These are phyloP conservation scores for Liquidambar formosana DNA, from an alignment of 164 flowering plant genomes.

Conservation along the genomic window DNA sequence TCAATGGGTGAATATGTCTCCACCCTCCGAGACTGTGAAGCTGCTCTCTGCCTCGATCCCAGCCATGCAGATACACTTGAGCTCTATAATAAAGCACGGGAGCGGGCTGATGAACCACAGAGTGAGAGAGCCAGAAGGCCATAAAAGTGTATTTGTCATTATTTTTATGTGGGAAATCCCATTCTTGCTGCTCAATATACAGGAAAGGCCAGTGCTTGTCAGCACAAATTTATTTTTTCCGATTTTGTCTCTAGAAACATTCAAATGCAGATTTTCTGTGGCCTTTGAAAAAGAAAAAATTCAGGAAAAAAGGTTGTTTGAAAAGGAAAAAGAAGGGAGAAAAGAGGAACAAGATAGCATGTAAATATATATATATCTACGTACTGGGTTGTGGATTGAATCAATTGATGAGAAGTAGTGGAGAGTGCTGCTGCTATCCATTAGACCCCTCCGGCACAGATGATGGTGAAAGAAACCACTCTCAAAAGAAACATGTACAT, in stretches of 20 bases:
- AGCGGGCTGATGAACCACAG: slow-evolving; percentile 29
- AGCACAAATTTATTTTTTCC: slow-evolving; percentile 7
- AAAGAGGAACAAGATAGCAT: slow-evolving; percentile 11
- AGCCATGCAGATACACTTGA: slow-evolving; percentile 60
- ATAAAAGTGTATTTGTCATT: not conserved
- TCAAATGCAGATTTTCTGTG: slow-evolving; percentile 9
- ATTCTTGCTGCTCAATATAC: slow-evolving; percentile 10
- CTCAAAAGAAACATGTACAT: slow-evolving; percentile 17
- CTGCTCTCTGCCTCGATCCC: slow-evolving; percentile 89
- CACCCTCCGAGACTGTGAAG: slow-evolving; percentile 73
- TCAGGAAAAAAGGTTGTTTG: not conserved
- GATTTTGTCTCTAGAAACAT: slow-evolving; percentile 7
- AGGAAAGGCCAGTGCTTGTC: slow-evolving; percentile 7
- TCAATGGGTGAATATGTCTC: slow-evolving; percentile 58
- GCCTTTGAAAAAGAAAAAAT: slow-evolving; percentile 6
- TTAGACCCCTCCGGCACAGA: not conserved
- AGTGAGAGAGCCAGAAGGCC: not conserved
- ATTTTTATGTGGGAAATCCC: slow-evolving; percentile 14
- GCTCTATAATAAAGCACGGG: slow-evolving; percentile 49
- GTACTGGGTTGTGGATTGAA: slow-evolving; percentile 13
- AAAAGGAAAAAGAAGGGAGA: not conserved
- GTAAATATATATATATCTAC: slow-evolving; percentile 31
- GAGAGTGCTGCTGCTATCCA: not conserved
- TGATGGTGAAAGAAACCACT: not conserved
- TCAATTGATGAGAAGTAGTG: not conserved